Base-by-base conservation (phyloP, 208 protist species). In the Acanthamoeba triangularis region DNA sequence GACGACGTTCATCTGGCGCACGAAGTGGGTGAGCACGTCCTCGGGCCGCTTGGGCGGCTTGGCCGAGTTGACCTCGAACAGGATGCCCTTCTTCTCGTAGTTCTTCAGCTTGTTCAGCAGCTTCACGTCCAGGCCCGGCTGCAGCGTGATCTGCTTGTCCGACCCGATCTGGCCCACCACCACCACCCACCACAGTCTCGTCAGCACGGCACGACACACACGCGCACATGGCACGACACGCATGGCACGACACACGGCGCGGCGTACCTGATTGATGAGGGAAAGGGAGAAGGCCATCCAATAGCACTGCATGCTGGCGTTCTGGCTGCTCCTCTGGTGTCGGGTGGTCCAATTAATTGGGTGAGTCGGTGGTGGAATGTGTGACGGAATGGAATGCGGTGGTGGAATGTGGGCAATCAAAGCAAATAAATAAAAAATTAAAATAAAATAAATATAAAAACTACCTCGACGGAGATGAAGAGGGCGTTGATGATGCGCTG, bases 401-500 rank as follows among this genome's bases (percentile, higher is more conserved):
- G 37, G 3, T 41, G 37, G 37, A 41, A 41, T 41, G 37, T 41
- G 37, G n/a, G n/a, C n/a, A n/a, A n/a, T n/a, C n/a, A n/a, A n/a
- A n/a, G n/a, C n/a, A n/a, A n/a, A n/a, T n/a, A n/a, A n/a, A n/a
- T n/a, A n/a, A n/a, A 82, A n/a, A 10, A 13, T 16, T 47, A 20
- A 44, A n/a, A 82, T 10, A 82, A 82, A 82, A 44, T 23, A 82
- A 54, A 18, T 10, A 6, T 54, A 54, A 44, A 20, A 44, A 20
- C 3, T 44, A 85, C 76, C 76, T 85, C 76, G 47, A 54, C 30
- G 47, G 30, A 0, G 25, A 85, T 33, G 8, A 30, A 16, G 6
- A 85, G 76, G 30, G 76, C 76, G 47, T 85, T 85, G 47, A 85
- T 85, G 76, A 85, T 85, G 20, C 76, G 76, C 76, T 85, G 76